phyloP scores from a whole-genome alignment of 1,284 basidiomycete species.

The Volvariella surrecta region DNA sequence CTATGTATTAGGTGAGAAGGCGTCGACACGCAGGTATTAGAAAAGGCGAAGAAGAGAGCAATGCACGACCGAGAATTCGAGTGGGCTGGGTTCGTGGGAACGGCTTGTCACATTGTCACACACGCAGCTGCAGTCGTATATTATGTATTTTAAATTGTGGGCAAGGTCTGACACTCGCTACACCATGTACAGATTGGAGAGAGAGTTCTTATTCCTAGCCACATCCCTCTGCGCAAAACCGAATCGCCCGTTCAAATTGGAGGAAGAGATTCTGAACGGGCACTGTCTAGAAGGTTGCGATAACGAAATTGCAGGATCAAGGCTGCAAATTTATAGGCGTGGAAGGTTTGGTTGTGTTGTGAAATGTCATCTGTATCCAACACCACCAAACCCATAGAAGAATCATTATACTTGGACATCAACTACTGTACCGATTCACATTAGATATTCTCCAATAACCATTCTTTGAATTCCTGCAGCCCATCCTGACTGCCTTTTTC shows the following conservation, averaged over 20 bases:
- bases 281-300: conserved; percentile 73
- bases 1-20: conserved; percentile 13
- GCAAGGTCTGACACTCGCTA: conserved; percentile 68
- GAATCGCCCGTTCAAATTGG: conserved; percentile 61
- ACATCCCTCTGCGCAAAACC: conserved; percentile 56
- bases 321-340: conserved; percentile 2
- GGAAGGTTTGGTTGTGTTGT: conserved; percentile 8
- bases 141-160: conserved; percentile 31
- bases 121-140: neutral
- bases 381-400: conserved; percentile 2
- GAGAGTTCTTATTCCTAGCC: conserved; percentile 57
- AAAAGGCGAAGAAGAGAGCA: conserved; percentile 14
- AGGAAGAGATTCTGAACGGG: conserved; percentile 37
- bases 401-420: neutral
- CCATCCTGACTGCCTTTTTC: conserved; percentile 33
- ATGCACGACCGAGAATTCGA: conserved; percentile 1
- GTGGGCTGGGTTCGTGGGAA: neutral
- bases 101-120: neutral
- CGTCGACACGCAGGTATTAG: conserved; percentile 9
- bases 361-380: conserved; percentile 8
- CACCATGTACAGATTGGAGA: conserved; percentile 38
- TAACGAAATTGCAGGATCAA: conserved; percentile 13
- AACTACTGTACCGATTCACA: conserved; percentile 17
- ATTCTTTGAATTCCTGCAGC: conserved; percentile 36
- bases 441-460: conserved; percentile 35